These are phyloP conservation scores for Calendula officinalis DNA, from an alignment of 129 eudicot genomes.

Conservation along the genomic window DNA sequence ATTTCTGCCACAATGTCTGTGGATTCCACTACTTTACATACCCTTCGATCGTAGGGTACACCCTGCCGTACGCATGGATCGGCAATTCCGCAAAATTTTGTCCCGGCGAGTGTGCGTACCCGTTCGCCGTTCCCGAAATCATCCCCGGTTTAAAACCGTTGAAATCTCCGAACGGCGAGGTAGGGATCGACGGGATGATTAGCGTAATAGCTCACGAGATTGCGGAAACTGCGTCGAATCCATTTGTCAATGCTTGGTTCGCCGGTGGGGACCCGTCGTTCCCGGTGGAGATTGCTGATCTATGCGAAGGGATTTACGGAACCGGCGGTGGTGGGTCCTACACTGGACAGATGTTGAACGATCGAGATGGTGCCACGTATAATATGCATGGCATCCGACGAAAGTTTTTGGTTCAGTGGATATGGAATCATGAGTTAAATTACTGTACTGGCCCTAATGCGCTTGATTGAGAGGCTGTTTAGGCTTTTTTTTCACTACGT, in stretches of 20 bases:
- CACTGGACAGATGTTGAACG: conserved; percentile 87
- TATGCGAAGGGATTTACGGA: conserved; percentile 89
- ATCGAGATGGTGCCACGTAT: conserved; percentile 83
- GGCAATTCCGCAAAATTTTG: conserved; percentile 74
- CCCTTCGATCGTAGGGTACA: conserved; percentile 85
- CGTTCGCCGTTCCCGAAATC: conserved; percentile 66
- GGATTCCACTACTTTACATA: conserved; percentile 88
- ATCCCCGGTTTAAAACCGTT: conserved; percentile 67
- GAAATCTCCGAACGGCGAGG: conserved; percentile 70
- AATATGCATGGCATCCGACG: conserved; percentile 81
- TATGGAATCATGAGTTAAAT: conserved; percentile 71
- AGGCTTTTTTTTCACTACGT: conserved; percentile 10
- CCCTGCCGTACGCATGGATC: conserved; percentile 90
- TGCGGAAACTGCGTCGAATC: conserved; percentile 75
- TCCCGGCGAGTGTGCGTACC: conserved; percentile 82
- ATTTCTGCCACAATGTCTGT: conserved; percentile 71
- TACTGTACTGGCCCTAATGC: conserved; percentile 96
- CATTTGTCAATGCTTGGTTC: conserved; percentile 81
- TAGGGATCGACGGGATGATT: conserved; percentile 81
- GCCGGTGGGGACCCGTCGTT: conserved; percentile 77
- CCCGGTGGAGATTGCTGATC: conserved; percentile 90
- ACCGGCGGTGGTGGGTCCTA: conserved; percentile 97
- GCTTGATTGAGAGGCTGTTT: conserved; percentile 53
- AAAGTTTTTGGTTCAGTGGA: conserved; percentile 84
- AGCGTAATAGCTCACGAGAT: conserved; percentile 83